Evolutionary conservation across 805 yeast genomes (phyloP), one percentile per base, ranked within the genome.

Genomic region (Candida golubevii): DNA sequence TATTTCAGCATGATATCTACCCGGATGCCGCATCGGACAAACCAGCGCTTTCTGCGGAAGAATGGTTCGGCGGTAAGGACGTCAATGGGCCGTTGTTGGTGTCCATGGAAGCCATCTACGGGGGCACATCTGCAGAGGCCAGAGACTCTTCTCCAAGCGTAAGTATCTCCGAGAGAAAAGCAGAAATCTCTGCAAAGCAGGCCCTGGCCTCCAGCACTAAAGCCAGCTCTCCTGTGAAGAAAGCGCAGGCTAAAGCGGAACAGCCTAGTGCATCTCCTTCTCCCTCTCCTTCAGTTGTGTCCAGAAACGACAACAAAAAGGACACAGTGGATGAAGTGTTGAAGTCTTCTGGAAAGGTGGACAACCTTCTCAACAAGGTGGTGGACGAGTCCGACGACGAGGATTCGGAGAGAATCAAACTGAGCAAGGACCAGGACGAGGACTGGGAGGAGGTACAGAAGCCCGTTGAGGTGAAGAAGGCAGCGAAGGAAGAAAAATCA

Each of bases 1-100:
- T 82, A 57, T 91, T 93, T 73, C 97, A 93, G 66, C 84, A 77
- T 36, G 98, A 90, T 56, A 88, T 93, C 40, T 93, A 83, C 61
- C 97, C 97, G 5, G 95, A 86, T 65, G 86, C 91, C 26, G 93
- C 95, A 26, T 81, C 96, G 4, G 76, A 72, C 34, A 74, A 78
- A 56, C 83, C 97, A 4, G 95, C 97, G 0, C 62, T 88, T 45
- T 62, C 82, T 12, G 88, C 96, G 1, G 78, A 70, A 1, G 96
- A 89, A 53, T 93, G 88, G 84, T 75, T 82, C 45, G 65, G 65
- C 15, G 98, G 98, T 31, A 83, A 88, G 61, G 74, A 75, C 26
- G 83, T 83, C n/a, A 80, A 80, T 47, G 93, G 95, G 8, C 99
- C 99, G 13, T 67, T 87, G 42, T 69, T 91, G 51, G 69, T 88